Base-by-base conservation (phyloP, 2,329 filamentous ascomycete species). In the Aureobasidium sp. region DNA sequence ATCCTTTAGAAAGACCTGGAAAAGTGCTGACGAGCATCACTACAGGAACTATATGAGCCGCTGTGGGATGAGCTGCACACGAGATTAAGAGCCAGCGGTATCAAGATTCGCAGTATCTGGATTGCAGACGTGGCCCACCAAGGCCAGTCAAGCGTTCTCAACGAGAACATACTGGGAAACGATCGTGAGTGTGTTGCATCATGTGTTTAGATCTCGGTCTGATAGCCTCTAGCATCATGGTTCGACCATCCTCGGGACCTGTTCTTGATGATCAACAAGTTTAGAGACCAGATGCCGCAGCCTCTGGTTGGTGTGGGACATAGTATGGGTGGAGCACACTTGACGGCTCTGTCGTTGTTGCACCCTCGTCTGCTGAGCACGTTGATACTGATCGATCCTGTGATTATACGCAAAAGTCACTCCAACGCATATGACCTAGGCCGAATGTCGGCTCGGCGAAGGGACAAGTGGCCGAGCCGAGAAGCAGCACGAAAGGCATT, bases 81-180 rank as follows among this genome's bases (percentile, higher is more conserved):
- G 20, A 77, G 80, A 20, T 78, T 86, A 6, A 81, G 82, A 66
- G 71, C 75, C 15, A 77, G 81, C 62, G 86, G 85, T 20, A 84
- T 95, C 68, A 80, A 82, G 2, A 90, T 97, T 68, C 84, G 90
- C 62, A 81, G 84, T 65, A 92, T 97, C 68, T 96, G 90, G 89
- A 94, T 96, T 68, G 87, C 90, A 65, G 93, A 97, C 76, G 84
- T 89, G n/a, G 86, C 90, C 34, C 87, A 91, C 71, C 90, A 97
- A 77, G 92, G 92, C 39, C 80, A 84, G 69, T 95, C 89, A 71
- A 85, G 88, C 42, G 78, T 89, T 12, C 71, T 95, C 45, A 97
- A 97, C 72, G 88, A 92, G 74, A 72, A 80, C 44, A 79, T 81
- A 12, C 77, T 96, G 1, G 93, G 92, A 62, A 89, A 96, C 73